Conservation (phyloP, 257 asterid genomes). For the Petunia axillaris region DNA sequence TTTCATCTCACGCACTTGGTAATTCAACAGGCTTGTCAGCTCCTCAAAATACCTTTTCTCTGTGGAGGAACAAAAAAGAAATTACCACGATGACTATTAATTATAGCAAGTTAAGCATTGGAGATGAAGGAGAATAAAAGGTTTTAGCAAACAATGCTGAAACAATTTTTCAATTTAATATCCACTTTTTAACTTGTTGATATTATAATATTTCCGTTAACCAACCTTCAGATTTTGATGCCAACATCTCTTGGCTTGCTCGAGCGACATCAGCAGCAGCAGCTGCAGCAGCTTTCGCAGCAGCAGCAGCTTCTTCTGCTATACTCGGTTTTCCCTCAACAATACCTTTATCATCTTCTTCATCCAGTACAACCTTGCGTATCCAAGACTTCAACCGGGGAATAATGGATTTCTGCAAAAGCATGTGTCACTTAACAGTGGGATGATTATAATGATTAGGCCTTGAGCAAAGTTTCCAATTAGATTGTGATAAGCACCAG, state of each 20-base stretch:
- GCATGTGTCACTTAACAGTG: constrained; percentile 29
- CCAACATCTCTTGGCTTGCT: constrained; percentile 84
- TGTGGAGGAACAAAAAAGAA: constrained; percentile 44
- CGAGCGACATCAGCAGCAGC: constrained; percentile 97
- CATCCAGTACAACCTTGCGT: constrained; percentile 75
- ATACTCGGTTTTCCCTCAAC: constrained; percentile 58
- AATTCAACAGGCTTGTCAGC: constrained; percentile 68
- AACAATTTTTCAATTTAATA: neutral
- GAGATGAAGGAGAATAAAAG: constrained; percentile 19
- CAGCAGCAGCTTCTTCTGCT: constrained; percentile 84
- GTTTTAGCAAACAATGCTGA: neutral
- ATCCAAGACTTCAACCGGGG: constrained; percentile 95
- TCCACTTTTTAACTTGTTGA: constrained; percentile 4
- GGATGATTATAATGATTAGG: neutral
- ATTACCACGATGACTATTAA: constrained; percentile 1
- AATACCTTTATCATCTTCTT: constrained; percentile 54
- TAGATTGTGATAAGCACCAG: constrained; percentile 8
- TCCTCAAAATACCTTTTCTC: constrained; percentile 87
- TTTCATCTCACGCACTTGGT: constrained; percentile 87
- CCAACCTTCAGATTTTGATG: constrained; percentile 75
- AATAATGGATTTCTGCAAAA: constrained; percentile 66
- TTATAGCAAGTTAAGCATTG: neutral
- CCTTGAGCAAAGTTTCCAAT: constrained; percentile 1
- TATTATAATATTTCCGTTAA: neutral
- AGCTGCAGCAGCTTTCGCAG: constrained; percentile 92